Conservation (phyloP, 1,284 basidiomycete species). For the Pterula multifida region DNA sequence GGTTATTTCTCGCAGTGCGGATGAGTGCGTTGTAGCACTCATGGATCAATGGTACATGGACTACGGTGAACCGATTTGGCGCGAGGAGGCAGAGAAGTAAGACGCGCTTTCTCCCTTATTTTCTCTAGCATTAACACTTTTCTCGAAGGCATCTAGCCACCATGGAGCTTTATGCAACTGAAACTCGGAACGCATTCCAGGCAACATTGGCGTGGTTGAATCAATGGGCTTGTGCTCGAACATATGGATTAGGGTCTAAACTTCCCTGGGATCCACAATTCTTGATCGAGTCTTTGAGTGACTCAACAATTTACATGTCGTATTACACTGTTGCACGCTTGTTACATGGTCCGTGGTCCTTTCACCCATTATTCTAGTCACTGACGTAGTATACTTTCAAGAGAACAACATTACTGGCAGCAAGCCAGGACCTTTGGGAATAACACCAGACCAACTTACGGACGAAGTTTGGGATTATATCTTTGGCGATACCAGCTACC, state of each 20-base stretch:
- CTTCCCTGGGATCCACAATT: constrained; percentile 96
- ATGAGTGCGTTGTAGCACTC: constrained; percentile 95
- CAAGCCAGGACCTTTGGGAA: constrained; percentile 72
- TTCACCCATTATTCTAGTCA: constrained; percentile 1
- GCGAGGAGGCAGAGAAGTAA: constrained; percentile 73
- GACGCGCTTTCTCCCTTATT: constrained; percentile 16
- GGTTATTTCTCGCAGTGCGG: constrained; percentile 81
- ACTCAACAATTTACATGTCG: constrained; percentile 98
- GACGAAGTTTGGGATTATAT: constrained; percentile 98
- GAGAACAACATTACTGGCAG: constrained; percentile 70
- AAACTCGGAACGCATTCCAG: constrained; percentile 90
- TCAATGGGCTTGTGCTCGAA: constrained; percentile 97
- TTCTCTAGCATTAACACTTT: constrained; percentile 7
- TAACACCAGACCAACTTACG: constrained; percentile 87
- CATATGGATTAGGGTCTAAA: constrained; percentile 92
- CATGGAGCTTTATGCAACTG: constrained; percentile 86
- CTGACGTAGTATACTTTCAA: constrained; percentile 15
- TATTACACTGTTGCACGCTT: constrained; percentile 95
- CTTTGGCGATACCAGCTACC: constrained; percentile 71
- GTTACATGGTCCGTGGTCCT: constrained; percentile 57
- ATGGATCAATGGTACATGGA: constrained; percentile 99
- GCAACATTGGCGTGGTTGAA: constrained; percentile 92
- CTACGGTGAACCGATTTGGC: constrained; percentile 90
- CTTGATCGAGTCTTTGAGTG: constrained; percentile 93
- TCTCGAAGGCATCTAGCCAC: constrained; percentile 56